Conservation (phyloP, 805 yeast genomes). For the Spathaspora girioi region DNA sequence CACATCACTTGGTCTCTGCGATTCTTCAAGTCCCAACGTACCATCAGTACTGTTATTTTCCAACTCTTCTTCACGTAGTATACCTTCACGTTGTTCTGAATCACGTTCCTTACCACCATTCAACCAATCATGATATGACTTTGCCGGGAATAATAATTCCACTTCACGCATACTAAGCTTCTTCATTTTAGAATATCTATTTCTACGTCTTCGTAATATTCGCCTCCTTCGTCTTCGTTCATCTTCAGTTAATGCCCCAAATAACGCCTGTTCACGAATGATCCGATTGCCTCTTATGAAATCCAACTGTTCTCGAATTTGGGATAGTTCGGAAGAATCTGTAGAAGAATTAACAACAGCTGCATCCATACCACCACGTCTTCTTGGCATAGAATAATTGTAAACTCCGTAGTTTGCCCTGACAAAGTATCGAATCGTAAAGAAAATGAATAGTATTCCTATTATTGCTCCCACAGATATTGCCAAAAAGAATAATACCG, state of each 20-base stretch:
- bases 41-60: neutral
- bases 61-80: conserved; percentile 35
- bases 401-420: conserved; percentile 53
- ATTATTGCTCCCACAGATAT: conserved; percentile 58
- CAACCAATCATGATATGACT: conserved; percentile 58
- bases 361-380: conserved; percentile 11
- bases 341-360: neutral
- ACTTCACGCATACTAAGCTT: conserved; percentile 54
- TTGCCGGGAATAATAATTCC: conserved; percentile 55
- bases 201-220: conserved; percentile 38
- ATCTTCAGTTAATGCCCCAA: conserved; percentile 18
- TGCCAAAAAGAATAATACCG: conserved; percentile 61
- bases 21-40: neutral
- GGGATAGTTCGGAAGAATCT: conserved; percentile 9
- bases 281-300: conserved; percentile 31
- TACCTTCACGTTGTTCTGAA: conserved; percentile 39
- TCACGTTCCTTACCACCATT: conserved; percentile 58
- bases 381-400: conserved; percentile 21
- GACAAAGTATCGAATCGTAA: conserved; percentile 58
- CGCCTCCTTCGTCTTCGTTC: conserved; percentile 25
- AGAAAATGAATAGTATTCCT: conserved; percentile 53
- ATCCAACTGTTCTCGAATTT: conserved; percentile 33
- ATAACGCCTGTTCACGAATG: conserved; percentile 25
- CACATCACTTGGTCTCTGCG: neutral
- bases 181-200: conserved; percentile 44